Percentiles rank a stretch among this genome's conserved stretches.
Evolutionary conservation across 2,329 filamentous ascomycete species (phyloP).

Genomic region (Colletotrichum cereale): DNA sequence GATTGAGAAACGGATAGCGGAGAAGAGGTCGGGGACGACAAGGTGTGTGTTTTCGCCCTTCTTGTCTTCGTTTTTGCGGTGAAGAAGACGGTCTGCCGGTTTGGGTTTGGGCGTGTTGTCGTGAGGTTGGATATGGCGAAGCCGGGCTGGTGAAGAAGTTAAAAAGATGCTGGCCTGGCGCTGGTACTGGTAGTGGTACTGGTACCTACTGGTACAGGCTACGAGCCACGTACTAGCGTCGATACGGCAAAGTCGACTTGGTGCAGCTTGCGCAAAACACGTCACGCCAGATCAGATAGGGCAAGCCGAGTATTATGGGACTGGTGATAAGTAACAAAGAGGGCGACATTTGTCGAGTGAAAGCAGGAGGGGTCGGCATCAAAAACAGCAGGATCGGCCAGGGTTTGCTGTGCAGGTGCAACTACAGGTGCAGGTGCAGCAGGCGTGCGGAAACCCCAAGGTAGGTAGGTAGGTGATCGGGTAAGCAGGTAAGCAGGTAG

Average conservation of each 20-base stretch:
- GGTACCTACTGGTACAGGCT: too few relatives aligned
- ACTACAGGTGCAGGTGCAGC: neutral
- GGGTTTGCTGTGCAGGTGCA: slow-evolving; percentile 18
- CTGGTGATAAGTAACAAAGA: slow-evolving; percentile 31
- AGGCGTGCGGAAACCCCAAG: slow-evolving; percentile 17
- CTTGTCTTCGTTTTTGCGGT: slow-evolving; percentile 15
- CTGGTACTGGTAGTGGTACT: neutral
- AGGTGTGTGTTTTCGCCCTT: slow-evolving; percentile 1
- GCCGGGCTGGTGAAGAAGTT: slow-evolving; percentile 6
- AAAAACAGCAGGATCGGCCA: slow-evolving; percentile 21
- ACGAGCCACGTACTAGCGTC: slow-evolving; percentile 16
- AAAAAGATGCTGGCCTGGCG: slow-evolving; percentile 2
- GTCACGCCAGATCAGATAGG: neutral
- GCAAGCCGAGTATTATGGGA: slow-evolving; percentile 5
- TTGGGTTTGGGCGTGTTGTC: slow-evolving; percentile 14
- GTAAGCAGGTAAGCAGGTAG: neutral
- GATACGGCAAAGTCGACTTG: slow-evolving; percentile 28
- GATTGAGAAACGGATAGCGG: slow-evolving; percentile 15
- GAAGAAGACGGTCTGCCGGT: slow-evolving; percentile 29
- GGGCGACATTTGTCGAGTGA: slow-evolving; percentile 9
- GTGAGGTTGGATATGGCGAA: slow-evolving; percentile 5
- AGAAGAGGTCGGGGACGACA: slow-evolving; percentile 19
- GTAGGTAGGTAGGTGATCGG: neutral
- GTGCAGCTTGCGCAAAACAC: slow-evolving; percentile 11
- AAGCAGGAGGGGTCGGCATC: slow-evolving; percentile 15